Evolutionary conservation across 2,329 filamentous ascomycete species (phyloP).

Genomic region (Microcyclosporella mali): DNA sequence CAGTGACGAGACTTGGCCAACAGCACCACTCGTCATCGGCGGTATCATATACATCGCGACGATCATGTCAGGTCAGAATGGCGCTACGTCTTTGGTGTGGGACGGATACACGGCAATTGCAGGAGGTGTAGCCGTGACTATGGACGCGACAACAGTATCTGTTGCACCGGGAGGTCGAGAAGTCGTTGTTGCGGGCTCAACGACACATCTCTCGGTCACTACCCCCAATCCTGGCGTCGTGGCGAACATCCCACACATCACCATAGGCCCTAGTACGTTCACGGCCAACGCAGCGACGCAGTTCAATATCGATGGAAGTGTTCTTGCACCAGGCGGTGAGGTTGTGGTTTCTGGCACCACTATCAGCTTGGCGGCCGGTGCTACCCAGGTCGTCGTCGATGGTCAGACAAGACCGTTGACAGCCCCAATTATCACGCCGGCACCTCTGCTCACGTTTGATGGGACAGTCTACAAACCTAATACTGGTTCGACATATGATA

Average conservation of each 20-base stretch:
- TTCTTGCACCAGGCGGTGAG: constrained; percentile 33
- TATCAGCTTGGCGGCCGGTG: constrained; percentile 36
- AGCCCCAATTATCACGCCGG: constrained; percentile 26
- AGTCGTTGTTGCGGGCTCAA: constrained; percentile 31
- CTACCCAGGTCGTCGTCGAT: constrained; percentile 36
- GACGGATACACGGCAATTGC: constrained; percentile 24
- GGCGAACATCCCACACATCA: constrained; percentile 32
- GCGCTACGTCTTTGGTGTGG: constrained; percentile 21
- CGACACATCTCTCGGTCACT: constrained; percentile 12
- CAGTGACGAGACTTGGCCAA: constrained; percentile 1
- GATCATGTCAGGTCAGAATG: constrained; percentile 5
- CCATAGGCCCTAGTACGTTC: constrained; percentile 35
- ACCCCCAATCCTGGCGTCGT: constrained; percentile 12
- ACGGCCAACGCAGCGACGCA: constrained; percentile 44
- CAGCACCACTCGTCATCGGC: constrained; percentile 11
- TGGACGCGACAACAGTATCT: constrained; percentile 32
- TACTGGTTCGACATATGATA: constrained; percentile 30
- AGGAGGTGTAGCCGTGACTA: constrained; percentile 25
- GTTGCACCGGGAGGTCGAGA: constrained; percentile 33
- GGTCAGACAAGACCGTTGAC: constrained; percentile 33
- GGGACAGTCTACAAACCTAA: constrained; percentile 27
- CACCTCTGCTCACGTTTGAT: constrained; percentile 27
- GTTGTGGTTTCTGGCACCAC: constrained; percentile 35
- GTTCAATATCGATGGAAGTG: constrained; percentile 37
- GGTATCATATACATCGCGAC: constrained; percentile 17